Base-by-base conservation (phyloP, 345 rosid genomes). In the Acer saccharum region DNA sequence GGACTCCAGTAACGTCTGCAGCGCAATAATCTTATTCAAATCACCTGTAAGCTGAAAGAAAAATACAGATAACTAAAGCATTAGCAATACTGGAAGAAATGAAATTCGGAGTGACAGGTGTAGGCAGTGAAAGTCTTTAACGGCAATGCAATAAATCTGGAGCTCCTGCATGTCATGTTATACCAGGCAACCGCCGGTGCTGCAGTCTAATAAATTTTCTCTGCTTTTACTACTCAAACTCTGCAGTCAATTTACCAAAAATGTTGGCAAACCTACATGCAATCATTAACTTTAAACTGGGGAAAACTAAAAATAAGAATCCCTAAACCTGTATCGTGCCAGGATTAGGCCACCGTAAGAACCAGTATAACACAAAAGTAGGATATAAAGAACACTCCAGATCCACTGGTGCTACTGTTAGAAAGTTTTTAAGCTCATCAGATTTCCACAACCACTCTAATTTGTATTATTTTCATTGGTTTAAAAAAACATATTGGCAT, bases 11-110 rank as follows among this genome's bases (percentile, higher is more conserved):
- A 86, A 74, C 32, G 76, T 80, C 85, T 90, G 96, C 65, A 91
- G 73, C 6, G 95, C 95, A 81, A 81, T 90, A 87, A 89, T 89
- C 84, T 88, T 91, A 77, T 81, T 81, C 35, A 88, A 72, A 82
- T 91, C 93, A 0, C 95, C 95, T 1, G 95, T 83, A 52, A 90
- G 86, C 95, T 89, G 85, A 71, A 82, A 75, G 17, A 16, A 60
- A 65, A 70, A 43, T 25, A 57, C 10, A 62, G 73, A 73, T 25
- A 65, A 20, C 64, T n/a, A 16, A 35, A 55, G 63, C 5, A 25
- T 75, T 27, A 71, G 58, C 21, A 52, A 71, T 67, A 69, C 23
- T 6, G n/a, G n/a, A 35, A 50, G 5, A 65, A 70, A 63, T 21
- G 25, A 39, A 58, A 67, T 67, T 58, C 25, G 29, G 1, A 41